phyloP scores from a whole-genome alignment of 495 filamentous ascomycete genomes.

The Oleoguttula mirabilis region DNA sequence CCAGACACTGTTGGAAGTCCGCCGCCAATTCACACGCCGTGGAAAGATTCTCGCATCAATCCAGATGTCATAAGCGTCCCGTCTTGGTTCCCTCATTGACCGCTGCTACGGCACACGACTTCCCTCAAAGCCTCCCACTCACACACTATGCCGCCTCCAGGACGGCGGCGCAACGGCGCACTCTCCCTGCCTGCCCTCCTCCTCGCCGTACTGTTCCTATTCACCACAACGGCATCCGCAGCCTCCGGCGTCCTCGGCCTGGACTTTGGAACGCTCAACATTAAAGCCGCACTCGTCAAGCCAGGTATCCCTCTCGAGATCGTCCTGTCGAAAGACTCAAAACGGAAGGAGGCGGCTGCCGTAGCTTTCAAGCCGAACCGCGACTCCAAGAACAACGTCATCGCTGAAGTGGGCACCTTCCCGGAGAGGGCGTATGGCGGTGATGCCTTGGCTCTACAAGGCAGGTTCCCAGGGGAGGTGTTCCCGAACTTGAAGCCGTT shows the following conservation, averaged over 20 bases:
- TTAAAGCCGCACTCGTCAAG: slow-evolving; percentile 94
- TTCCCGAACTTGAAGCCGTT: slow-evolving; percentile 87
- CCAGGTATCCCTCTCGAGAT: slow-evolving; percentile 97
- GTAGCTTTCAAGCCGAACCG: slow-evolving; percentile 79
- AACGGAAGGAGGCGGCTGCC: slow-evolving; percentile 85
- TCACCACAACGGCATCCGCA: slow-evolving; percentile 42
- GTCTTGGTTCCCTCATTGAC: no score
- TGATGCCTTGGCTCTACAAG: slow-evolving; percentile 76
- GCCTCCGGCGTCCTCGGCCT: slow-evolving; percentile 71
- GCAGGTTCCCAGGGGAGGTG: slow-evolving; percentile 81
- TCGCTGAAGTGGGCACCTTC: slow-evolving; percentile 46
- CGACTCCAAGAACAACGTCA: slow-evolving; percentile 31
- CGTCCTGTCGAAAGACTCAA: slow-evolving; percentile 95
- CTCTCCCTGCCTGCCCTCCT: slow-evolving; percentile 21
- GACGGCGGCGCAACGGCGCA: slow-evolving; percentile 13
- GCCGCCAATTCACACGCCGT: no score
- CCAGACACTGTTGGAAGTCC: no score
- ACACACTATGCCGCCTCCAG: slow-evolving; percentile 20
- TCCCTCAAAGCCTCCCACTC: no score
- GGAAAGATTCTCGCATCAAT: no score
- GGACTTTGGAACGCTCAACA: slow-evolving; percentile 91
- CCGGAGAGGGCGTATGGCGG: slow-evolving; percentile 86
- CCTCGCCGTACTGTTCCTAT: slow-evolving; percentile 43
- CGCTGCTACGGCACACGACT: no score
- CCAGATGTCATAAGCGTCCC: no score